Conservation (phyloP, 2,329 filamentous ascomycete species). For the Cladosporium sp. region DNA sequence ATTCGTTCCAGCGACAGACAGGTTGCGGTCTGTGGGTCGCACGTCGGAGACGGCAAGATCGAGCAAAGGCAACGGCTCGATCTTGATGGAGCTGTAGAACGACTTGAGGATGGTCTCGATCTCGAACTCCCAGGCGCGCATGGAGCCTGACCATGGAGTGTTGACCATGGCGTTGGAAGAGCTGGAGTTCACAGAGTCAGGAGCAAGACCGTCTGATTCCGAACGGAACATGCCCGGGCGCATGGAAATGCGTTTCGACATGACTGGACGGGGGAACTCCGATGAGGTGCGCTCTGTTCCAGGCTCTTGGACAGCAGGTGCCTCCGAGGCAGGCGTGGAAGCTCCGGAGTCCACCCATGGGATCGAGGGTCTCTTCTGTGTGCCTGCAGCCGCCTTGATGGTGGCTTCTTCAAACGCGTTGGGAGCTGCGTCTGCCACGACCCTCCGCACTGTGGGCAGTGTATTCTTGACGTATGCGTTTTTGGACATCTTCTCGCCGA, state of each 20-base stretch:
- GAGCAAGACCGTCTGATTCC: slow-evolving; percentile 28
- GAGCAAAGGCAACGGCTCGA: slow-evolving; percentile 79
- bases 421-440: slow-evolving; percentile 65
- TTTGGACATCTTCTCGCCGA: slow-evolving; percentile 93
- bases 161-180: slow-evolving; percentile 72
- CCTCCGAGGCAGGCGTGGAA: slow-evolving; percentile 10
- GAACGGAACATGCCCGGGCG: slow-evolving; percentile 32
- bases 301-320: slow-evolving; percentile 7
- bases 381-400: slow-evolving; percentile 15
- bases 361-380: slow-evolving; percentile 20
- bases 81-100: slow-evolving; percentile 84
- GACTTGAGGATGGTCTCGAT: slow-evolving; percentile 86
- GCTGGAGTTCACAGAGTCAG: slow-evolving; percentile 30
- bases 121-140: slow-evolving; percentile 79
- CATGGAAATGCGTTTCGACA: slow-evolving; percentile 38
- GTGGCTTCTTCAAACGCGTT: slow-evolving; percentile 51
- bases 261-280: slow-evolving; percentile 24
- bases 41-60: slow-evolving; percentile 22
- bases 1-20: slow-evolving; percentile 56
- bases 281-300: slow-evolving; percentile 23
- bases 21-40: slow-evolving; percentile 26
- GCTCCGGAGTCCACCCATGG: slow-evolving; percentile 27
- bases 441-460: slow-evolving; percentile 76
- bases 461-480: slow-evolving; percentile 96
- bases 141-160: slow-evolving; percentile 64